Conservation (phyloP, 495 filamentous ascomycete genomes). For the Glonium stellatum region DNA sequence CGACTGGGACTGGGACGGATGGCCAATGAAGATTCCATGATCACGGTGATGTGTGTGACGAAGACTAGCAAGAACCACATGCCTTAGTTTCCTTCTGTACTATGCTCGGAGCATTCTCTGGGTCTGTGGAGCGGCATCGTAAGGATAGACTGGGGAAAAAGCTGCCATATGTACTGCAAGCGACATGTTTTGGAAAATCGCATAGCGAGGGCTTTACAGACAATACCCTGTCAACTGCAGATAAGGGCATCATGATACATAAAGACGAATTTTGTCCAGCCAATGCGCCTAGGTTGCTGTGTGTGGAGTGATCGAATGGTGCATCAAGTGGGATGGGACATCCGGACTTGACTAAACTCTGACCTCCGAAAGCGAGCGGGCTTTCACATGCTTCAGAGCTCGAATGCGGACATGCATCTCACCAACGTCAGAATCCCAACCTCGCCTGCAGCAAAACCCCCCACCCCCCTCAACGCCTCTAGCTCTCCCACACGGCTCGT, state of each 20-base stretch:
- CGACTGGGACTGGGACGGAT: not conserved
- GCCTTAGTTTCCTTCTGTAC: constrained; percentile 1
- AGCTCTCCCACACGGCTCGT: not conserved
- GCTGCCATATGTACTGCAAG: not conserved
- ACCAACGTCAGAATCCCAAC: not conserved
- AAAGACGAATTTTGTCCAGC: not conserved
- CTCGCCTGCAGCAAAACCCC: not conserved
- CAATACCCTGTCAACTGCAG: not conserved
- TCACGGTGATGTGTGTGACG: not conserved
- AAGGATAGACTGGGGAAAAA: not conserved
- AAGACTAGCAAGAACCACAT: not conserved
- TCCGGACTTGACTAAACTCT: not conserved
- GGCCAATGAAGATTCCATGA: not conserved
- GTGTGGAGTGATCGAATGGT: not conserved
- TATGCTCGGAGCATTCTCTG: not conserved
- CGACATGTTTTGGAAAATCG: not conserved
- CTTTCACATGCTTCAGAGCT: not conserved
- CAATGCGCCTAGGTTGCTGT: not conserved
- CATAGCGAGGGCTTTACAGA: not conserved
- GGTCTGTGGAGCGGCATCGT: not conserved
- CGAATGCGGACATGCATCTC: not conserved
- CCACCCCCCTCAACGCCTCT: not conserved
- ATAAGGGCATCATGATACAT: not conserved
- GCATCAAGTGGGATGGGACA: not conserved
- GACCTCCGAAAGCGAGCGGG: not conserved